phyloP scores from a whole-genome alignment of 2,329 filamentous ascomycete genomes.

The Nigrospora osmanthi region DNA sequence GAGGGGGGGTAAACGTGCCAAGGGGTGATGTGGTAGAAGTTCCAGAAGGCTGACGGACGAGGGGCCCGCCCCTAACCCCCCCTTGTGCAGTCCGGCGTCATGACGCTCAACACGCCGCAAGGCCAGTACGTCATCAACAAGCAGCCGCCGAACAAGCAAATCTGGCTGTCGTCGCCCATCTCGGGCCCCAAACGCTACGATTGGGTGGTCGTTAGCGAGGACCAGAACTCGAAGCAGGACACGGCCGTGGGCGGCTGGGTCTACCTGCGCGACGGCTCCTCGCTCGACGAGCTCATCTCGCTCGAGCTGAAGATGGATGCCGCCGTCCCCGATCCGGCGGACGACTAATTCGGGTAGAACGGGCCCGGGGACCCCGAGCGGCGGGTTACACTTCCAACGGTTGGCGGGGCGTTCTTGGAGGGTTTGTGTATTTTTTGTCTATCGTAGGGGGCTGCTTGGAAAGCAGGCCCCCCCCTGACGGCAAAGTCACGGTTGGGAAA shows the following conservation, averaged over 20 bases:
- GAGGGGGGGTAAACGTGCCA: no score
- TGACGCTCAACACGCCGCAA: conserved; percentile 61
- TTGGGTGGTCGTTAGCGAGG: conserved; percentile 69
- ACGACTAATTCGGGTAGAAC: no score
- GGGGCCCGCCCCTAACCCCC: no score
- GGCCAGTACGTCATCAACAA: conserved; percentile 97
- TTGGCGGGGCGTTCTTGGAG: no score
- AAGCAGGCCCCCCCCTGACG: no score
- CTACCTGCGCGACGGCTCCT: conserved; percentile 76
- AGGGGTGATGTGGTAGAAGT: no score
- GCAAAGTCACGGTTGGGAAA: no score
- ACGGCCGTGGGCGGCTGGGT: conserved; percentile 73
- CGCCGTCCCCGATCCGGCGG: neutral
- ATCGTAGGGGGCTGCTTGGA: no score
- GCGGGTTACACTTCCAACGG: no score
- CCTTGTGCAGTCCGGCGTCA: conserved; percentile 64
- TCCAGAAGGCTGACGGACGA: neutral
- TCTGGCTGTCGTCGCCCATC: conserved; percentile 89
- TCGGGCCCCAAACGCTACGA: conserved; percentile 93
- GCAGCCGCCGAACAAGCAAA: conserved; percentile 93
- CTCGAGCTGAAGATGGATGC: conserved; percentile 65
- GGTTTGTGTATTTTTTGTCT: no score
- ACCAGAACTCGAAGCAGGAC: conserved; percentile 72
- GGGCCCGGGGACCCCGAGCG: no score
- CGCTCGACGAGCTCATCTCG: conserved; percentile 63